These are phyloP conservation scores for Hygrocybe coccinea DNA, from an alignment of 768 basidiomycete species.

Conservation along the genomic window DNA sequence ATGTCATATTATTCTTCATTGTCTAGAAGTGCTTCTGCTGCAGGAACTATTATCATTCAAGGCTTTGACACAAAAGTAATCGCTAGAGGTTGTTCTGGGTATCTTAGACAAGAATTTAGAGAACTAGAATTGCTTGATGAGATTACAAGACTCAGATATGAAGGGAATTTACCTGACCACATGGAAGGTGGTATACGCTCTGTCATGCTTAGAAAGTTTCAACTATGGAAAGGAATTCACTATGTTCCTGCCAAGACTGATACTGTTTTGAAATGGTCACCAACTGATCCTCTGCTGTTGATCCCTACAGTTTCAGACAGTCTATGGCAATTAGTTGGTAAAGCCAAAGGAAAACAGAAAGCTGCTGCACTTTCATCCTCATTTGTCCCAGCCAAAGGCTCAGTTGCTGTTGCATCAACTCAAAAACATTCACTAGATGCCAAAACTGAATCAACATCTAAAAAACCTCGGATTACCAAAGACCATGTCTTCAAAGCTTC, in stretches of 20 bases:
- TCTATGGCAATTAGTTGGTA: background rate
- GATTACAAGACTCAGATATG: constrained; percentile 26
- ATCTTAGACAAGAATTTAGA: constrained; percentile 8
- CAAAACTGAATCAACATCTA: too few species aligned
- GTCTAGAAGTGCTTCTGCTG: background rate
- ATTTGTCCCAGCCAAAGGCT: too few species aligned
- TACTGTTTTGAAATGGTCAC: constrained; percentile 14
- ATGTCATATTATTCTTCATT: too few species aligned
- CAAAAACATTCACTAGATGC: background rate
- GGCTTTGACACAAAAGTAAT: constrained; percentile 21
- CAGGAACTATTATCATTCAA: constrained; percentile 29
- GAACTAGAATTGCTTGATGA: constrained; percentile 33
- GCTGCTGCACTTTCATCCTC: too few species aligned
- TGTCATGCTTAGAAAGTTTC: constrained; percentile 4
- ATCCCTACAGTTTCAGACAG: background rate
- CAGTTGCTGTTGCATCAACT: constrained; percentile 9
- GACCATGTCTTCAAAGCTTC: too few species aligned
- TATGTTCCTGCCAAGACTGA: constrained; percentile 19
- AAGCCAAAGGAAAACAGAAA: background rate
- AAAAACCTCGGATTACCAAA: too few species aligned
- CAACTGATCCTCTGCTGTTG: constrained; percentile 12
- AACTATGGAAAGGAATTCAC: constrained; percentile 5
- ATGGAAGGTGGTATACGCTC: constrained; percentile 11
- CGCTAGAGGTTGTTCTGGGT: constrained; percentile 22
- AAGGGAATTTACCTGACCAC: constrained; percentile 13